Evolutionary conservation across 208 protist species (phyloP).

Genomic region (Acanthamoeba lenticulata): DNA sequence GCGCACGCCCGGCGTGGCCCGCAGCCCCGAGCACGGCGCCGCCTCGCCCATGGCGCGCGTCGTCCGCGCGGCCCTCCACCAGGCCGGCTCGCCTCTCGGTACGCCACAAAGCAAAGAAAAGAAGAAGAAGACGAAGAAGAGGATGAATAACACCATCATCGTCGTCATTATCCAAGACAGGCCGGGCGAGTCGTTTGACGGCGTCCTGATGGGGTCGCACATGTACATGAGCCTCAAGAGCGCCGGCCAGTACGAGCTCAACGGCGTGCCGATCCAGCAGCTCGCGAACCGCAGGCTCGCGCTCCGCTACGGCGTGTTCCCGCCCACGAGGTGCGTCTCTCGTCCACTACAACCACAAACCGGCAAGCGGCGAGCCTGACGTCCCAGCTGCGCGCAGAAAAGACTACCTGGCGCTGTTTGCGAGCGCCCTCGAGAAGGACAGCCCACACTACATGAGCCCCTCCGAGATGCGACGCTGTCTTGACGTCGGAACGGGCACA

Average conservation of each 20-base stretch:
- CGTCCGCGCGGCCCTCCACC: not conserved
- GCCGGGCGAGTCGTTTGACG: not conserved
- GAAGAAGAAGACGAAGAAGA: not conserved
- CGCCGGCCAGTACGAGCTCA: constrained; percentile 29
- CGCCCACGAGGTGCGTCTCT: not conserved
- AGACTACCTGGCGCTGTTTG: constrained; percentile 5
- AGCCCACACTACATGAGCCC: not conserved
- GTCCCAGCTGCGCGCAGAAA: not conserved
- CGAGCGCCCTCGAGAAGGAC: not conserved
- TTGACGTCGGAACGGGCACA: constrained; percentile 30
- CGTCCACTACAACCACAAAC: not conserved
- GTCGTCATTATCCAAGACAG: too few species aligned
- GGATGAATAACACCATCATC: too few species aligned
- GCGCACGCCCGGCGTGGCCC: not conserved
- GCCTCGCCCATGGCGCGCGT: not conserved
- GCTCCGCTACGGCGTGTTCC: constrained; percentile 16
- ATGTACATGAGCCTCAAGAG: constrained; percentile 37
- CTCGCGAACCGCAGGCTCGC: not conserved
- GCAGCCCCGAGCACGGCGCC: not conserved
- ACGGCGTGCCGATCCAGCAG: not conserved
- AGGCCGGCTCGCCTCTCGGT: not conserved
- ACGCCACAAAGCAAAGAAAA: not conserved
- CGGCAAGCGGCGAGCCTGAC: not conserved
- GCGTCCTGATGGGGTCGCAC: not conserved
- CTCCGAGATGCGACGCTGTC: not conserved